Base-by-base conservation (phyloP, 2,329 filamentous ascomycete species). In the Coniochaeta ligniaria region DNA sequence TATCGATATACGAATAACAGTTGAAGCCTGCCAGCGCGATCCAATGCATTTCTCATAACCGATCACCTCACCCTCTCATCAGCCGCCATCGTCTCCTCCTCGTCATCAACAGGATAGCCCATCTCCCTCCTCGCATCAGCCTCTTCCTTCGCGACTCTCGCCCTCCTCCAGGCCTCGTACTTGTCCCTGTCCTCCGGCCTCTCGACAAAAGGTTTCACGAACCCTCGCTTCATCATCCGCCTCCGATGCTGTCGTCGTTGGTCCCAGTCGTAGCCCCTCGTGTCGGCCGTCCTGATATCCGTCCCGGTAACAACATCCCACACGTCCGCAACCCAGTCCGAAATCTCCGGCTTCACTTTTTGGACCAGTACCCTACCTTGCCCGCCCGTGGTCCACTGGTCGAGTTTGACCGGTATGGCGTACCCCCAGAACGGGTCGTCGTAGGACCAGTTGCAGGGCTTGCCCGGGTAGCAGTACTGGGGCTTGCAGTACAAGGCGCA, bases 351-450 rank as follows among this genome's bases (percentile, higher is more conserved):
- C 5, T 68, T 66, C 1, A 75, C 64, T 50, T 71, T 68, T n/a
- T 69, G 69, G 16, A 72, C 69, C 3, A 78, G 50, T 1, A 64
- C 66, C 41, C 81, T 79, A 6, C 80, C 81, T 36, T 71, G 72
- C 1, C 83, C 83, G 17, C 81, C 79, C 0, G 81, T 83, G 9
- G 76, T 68, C 84, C 84, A 87, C 65, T 87, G 78, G 67, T 88
- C 84, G 14, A 87, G 67, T 73, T 87, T 87, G 60, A 85, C 79
- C 3, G 85, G 84, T 54, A 87, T 75, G 1, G 83, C 82, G 43
- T 75, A 76, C n/a, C 84, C 84, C 70, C 84, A 87, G 28, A 79
- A 78, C 0, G 85, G 85, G 68, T 87, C 84, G 54, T 82, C 77
- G 12, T 78, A 76, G 31, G 79, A 80, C 82, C 82, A 87, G 38